Evolutionary conservation across 257 asterid species (phyloP).

Genomic region (Nicotiana noctiflora): DNA sequence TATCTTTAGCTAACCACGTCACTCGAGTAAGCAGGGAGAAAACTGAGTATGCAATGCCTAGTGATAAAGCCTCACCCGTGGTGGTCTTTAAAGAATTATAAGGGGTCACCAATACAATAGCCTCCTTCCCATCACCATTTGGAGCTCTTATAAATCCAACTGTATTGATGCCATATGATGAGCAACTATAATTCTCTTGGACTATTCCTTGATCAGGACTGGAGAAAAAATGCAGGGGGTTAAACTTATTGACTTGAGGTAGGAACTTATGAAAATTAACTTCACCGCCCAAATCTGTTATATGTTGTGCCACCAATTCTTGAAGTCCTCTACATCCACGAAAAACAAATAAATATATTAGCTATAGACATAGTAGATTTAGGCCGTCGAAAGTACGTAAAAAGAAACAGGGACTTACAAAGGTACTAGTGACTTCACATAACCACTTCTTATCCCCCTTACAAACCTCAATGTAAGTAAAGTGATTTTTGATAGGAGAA

Average conservation of each 20-base stretch:
- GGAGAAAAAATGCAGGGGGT: constrained; percentile 69
- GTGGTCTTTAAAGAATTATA: constrained; percentile 60
- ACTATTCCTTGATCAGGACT: constrained; percentile 48
- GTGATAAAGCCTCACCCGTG: constrained; percentile 72
- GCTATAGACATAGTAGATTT: neutral
- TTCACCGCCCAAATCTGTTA: constrained; percentile 76
- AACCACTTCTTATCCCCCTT: neutral
- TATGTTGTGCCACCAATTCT: constrained; percentile 54
- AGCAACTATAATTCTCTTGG: constrained; percentile 53
- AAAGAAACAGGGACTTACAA: neutral
- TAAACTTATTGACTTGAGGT: constrained; percentile 44
- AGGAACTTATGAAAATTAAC: constrained; percentile 71
- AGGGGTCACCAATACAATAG: constrained; percentile 89
- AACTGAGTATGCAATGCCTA: constrained; percentile 74
- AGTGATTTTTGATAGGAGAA: neutral
- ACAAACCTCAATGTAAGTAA: neutral
- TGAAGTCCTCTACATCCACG: constrained; percentile 56
- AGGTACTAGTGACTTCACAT: neutral
- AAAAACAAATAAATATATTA: constrained; percentile 3
- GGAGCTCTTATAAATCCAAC: constrained; percentile 93
- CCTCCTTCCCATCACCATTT: constrained; percentile 93
- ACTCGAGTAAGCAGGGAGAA: constrained; percentile 82
- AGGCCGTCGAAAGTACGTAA: neutral
- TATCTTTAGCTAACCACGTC: constrained; percentile 95
- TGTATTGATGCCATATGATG: constrained; percentile 65